Conservation (phyloP, 257 asterid species). For the Solanum neorickii region DNA sequence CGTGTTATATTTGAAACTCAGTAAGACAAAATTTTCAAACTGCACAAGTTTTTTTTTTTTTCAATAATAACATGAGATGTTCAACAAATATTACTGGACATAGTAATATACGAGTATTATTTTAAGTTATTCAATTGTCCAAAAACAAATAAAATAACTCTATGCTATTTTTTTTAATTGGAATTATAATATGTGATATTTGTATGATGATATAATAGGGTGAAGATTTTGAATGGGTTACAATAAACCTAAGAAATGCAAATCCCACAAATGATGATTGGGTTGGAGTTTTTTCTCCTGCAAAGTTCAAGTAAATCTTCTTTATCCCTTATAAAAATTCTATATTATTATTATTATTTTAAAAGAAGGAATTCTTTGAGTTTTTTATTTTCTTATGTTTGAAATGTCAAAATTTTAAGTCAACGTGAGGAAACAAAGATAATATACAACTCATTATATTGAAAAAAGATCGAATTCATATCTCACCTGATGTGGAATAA, state of each 20-base stretch:
- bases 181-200: neutral
- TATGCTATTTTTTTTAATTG: neutral
- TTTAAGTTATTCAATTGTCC: neutral
- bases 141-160: neutral
- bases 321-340: no score
- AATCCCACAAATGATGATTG: constrained; percentile 39
- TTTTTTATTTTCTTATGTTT: neutral
- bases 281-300: constrained; percentile 21
- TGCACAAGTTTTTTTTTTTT: neutral
- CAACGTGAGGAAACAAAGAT: neutral
- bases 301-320: neutral
- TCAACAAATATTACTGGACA: neutral
- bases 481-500: no score
- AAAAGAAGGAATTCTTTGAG: neutral
- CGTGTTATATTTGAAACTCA: no score
- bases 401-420: neutral
- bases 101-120: neutral
- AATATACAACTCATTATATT: no score
- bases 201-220: constrained; percentile 9
- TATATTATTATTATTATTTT: no score
- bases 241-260: constrained; percentile 11
- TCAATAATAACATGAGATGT: neutral
- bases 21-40: neutral
- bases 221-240: constrained; percentile 35
- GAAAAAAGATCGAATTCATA: no score